Percentiles rank a stretch among this genome's conserved stretches.
Evolutionary conservation across 148 eudicot species (phyloP).

Genomic region (Vaccinium macrocarpon): DNA sequence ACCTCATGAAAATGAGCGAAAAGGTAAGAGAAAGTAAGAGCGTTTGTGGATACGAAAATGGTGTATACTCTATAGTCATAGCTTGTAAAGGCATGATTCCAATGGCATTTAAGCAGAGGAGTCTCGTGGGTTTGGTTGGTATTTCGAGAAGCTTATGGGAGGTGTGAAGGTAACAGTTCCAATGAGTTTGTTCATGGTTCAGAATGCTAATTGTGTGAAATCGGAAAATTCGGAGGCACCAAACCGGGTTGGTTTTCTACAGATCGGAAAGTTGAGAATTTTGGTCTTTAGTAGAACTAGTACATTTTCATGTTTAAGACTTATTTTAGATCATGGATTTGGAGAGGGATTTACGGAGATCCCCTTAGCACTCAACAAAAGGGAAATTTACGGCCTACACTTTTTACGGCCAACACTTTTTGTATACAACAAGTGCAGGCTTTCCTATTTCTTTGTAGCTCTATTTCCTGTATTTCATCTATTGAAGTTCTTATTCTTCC

Average conservation of each 20-base stretch:
- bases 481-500: too few species aligned
- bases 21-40: constrained; percentile 35
- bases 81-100: constrained; percentile 29
- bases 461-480: too few species aligned
- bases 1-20: constrained; percentile 17
- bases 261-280: neutral
- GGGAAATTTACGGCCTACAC: neutral
- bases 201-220: neutral
- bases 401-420: too few species aligned
- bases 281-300: neutral
- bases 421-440: too few species aligned
- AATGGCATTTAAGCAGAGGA: neutral
- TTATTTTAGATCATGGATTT: neutral
- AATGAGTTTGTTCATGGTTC: neutral
- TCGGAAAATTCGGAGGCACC: neutral
- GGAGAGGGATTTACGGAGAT: neutral
- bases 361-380: neutral
- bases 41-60: constrained; percentile 27
- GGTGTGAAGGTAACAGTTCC: constrained; percentile 7
- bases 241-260: neutral
- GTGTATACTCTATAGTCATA: constrained; percentile 32
- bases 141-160: neutral
- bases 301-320: neutral
- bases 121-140: neutral
- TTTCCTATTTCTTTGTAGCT: too few species aligned